Percentiles rank a stretch among this genome's conserved stretches.
Conservation (phyloP, 2,329 filamentous ascomycete genomes). For the Epichloe baconii region DNA sequence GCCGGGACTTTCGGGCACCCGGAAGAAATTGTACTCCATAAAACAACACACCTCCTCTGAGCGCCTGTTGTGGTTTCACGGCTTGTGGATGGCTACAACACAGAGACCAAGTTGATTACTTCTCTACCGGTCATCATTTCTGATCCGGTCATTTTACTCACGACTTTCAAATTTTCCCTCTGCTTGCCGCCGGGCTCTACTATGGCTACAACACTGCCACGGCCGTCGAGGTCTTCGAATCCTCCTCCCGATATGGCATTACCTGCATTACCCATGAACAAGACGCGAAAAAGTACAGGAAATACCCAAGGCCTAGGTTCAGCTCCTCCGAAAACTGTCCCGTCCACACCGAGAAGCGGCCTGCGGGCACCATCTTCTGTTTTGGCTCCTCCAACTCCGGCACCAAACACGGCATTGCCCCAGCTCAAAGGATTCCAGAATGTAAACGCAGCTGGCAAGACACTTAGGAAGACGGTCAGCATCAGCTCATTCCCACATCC, state of each 20-base stretch:
- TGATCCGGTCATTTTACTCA: not conserved
- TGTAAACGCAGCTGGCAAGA: conserved; percentile 49
- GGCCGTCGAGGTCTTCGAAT: conserved; percentile 52
- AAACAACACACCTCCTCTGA: not conserved
- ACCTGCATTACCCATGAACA: conserved; percentile 60
- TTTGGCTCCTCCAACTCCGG: conserved; percentile 38
- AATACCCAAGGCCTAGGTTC: conserved; percentile 24
- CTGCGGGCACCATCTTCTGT: conserved; percentile 45
- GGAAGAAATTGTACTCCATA: not conserved
- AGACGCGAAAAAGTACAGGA: conserved; percentile 55
- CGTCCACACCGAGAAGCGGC: conserved; percentile 41
- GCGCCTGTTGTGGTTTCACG: not conserved
- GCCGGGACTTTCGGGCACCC: not conserved
- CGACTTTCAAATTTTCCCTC: not conserved
- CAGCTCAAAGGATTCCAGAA: conserved; percentile 42
- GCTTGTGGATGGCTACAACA: conserved; percentile 4
- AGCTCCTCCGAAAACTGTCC: conserved; percentile 24
- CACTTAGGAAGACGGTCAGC: conserved; percentile 76
- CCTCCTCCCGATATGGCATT: conserved; percentile 60
- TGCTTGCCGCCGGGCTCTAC: not conserved
- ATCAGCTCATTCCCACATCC: conserved; percentile 91
- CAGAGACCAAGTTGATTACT: not conserved
- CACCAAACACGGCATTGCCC: conserved; percentile 40
- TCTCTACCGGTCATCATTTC: not conserved
- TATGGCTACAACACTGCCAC: conserved; percentile 46